Evolutionary conservation across 768 basidiomycete species (phyloP), one percentile per base, ranked within the genome.

Genomic region (Trametes maxima): DNA sequence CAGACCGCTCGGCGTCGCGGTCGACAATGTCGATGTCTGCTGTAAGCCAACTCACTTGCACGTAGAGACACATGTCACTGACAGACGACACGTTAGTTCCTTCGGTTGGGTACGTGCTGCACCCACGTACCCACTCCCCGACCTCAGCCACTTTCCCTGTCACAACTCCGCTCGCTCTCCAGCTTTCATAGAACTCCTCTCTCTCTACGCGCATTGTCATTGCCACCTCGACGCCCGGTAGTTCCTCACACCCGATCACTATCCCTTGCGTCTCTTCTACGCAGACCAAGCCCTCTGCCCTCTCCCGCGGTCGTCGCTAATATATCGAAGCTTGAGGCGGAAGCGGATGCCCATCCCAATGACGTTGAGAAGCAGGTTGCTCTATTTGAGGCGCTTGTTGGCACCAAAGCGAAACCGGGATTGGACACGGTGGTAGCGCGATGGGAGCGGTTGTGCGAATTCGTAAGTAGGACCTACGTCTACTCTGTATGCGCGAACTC

Each of bases 381-480:
- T 2, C 76, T 93, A 14, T 88, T 85, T 70, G 81, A 83, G 22
- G 91, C 88, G 17, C 76, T 94, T 28, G 67, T 82, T 21, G 83
- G 83, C 0, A 88, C 88, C 0, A 83, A 85, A 52, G 76, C 88
- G 36, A 85, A 82, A 57, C 80, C 86, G 13, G 91, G 85, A 0
- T 87, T 87, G 71, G 87, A 92, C 60, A 76, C 89, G 22, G 76
- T 93, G 57, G 84, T 92, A 58, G 85, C 78, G 68, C 84, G 91
- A 57, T 94, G 92, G 92, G 92, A 94, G 70, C 80, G 86, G 65
- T 85, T 88, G 82, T 84, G 83, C 68, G 89, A 93, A 81, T 92
- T 88, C 70, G 92, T 93, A 47, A 10, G 43, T 36, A 17, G 13
- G 52, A 22, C 4, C 16, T 17, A 39, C 36, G 33, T 28, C 50